Percentiles rank a stretch among this genome's conserved stretches.
Evolutionary conservation across 306 rosid genomes (phyloP).

Genomic region (Mimosa pudica): DNA sequence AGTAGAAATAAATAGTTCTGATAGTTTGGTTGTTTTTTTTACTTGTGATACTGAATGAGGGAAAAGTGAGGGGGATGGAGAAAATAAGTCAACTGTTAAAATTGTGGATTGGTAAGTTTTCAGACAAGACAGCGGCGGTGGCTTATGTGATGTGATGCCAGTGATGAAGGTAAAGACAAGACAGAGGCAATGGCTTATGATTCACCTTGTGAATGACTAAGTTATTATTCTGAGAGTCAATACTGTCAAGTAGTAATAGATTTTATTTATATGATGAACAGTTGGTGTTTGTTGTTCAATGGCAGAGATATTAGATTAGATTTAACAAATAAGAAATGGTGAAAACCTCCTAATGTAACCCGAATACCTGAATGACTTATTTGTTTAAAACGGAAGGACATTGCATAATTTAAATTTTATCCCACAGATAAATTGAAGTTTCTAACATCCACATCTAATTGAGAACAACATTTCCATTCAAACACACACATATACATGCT

Average conservation of each 20-base stretch:
- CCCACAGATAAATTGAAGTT: slow-evolving; percentile 1
- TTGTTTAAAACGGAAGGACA: not conserved
- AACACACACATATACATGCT: not conserved
- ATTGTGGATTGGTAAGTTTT: not conserved
- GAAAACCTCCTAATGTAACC: not conserved
- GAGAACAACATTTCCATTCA: not conserved
- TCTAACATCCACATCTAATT: not conserved
- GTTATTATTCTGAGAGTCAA: not conserved
- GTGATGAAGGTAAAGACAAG: not conserved
- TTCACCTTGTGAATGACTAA: not conserved
- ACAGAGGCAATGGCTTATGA: not conserved
- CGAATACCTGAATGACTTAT: not conserved
- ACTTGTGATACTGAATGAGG: not conserved
- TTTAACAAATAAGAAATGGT: not conserved
- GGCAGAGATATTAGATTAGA: not conserved
- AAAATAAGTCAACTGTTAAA: not conserved
- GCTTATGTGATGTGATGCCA: not conserved
- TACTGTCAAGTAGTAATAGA: not conserved
- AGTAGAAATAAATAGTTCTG: not conserved
- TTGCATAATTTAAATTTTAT: not conserved
- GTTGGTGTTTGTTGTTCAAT: not conserved
- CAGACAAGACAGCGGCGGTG: not conserved
- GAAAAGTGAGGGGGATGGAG: not conserved
- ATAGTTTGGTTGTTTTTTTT: not conserved
- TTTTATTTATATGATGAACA: not conserved